Conservation (phyloP, 306 rosid species). For the Castanopsis chinensis region DNA sequence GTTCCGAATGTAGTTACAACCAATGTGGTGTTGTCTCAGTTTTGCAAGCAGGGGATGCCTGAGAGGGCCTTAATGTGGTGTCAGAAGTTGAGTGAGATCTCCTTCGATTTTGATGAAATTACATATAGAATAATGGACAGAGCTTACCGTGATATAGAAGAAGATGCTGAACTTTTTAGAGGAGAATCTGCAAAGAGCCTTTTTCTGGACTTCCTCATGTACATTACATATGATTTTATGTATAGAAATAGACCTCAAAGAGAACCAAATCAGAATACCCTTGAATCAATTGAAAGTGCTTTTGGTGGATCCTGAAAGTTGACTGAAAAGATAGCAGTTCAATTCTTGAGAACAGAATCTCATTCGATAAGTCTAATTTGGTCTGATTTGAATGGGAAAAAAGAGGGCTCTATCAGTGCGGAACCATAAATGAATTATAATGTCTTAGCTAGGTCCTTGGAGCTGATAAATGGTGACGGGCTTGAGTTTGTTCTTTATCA, state of each 20-base stretch:
- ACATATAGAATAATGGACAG: conserved; percentile 48
- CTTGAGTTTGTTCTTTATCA: not conserved
- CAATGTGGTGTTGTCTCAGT: conserved; percentile 63
- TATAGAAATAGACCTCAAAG: conserved; percentile 36
- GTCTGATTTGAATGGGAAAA: conserved; percentile 5
- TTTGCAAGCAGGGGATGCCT: conserved; percentile 77
- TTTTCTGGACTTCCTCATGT: conserved; percentile 78
- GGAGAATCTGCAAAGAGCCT: conserved; percentile 45
- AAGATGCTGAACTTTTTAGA: conserved; percentile 31
- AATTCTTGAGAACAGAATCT: not conserved
- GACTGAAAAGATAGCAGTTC: conserved; percentile 18
- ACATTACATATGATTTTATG: conserved; percentile 65
- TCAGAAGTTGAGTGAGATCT: conserved; percentile 55
- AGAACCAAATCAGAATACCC: conserved; percentile 30
- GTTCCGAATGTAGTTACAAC: conserved; percentile 59
- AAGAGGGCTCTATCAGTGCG: not conserved
- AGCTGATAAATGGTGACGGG: not conserved
- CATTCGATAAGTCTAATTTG: not conserved
- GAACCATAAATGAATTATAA: not conserved
- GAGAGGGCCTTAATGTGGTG: conserved; percentile 72
- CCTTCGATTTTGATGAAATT: conserved; percentile 51
- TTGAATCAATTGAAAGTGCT: conserved; percentile 33
- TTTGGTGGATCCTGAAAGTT: conserved; percentile 34
- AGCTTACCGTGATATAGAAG: conserved; percentile 43
- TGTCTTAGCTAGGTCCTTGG: not conserved